Conservation (phyloP, 179 eudicot genomes). For the Camellia oleifera region DNA sequence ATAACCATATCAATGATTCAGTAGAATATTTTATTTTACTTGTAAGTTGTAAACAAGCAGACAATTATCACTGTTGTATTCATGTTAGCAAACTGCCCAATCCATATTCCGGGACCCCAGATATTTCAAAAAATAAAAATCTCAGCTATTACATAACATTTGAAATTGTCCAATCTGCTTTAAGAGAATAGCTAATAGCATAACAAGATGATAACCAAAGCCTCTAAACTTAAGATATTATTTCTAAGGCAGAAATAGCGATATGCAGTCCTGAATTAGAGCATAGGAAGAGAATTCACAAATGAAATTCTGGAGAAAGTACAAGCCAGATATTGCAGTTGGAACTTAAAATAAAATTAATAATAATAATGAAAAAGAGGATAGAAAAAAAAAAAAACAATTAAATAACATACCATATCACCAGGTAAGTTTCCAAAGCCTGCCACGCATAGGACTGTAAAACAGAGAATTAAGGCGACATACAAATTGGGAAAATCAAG, state of each 20-base stretch:
- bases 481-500: conserved; percentile 2
- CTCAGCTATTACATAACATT: background rate
- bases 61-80: background rate
- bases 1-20: background rate
- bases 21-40: background rate
- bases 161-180: background rate
- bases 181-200: conserved; percentile 5
- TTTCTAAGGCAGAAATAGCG: background rate
- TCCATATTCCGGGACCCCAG: background rate
- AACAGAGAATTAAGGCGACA: conserved; percentile 41
- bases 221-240: conserved; percentile 8
- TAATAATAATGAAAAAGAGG: background rate
- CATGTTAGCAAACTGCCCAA: background rate
- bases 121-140: background rate
- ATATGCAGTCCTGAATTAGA: background rate
- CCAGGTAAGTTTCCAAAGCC: conserved; percentile 99
- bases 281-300: background rate
- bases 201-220: background rate
- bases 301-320: background rate
- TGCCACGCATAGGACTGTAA: conserved; percentile 87
- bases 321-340: background rate
- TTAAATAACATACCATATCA: conserved; percentile 70
- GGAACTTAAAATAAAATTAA: background rate
- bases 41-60: too few relatives aligned
- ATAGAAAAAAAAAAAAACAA: background rate